phyloP scores from a whole-genome alignment of 116 monocot genomes.

The Papilionanthe hybrid region DNA sequence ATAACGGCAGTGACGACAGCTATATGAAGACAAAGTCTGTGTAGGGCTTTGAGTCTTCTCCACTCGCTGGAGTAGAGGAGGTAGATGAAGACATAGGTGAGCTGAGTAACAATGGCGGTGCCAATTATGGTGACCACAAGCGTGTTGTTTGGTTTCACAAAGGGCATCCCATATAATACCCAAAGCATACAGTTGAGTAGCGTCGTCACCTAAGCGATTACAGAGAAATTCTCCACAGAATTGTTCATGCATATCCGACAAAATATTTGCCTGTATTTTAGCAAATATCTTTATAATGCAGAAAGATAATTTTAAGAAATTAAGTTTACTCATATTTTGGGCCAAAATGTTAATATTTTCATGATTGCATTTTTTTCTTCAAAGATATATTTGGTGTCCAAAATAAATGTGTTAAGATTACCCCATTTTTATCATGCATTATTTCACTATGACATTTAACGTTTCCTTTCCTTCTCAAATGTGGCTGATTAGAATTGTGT shows the following conservation, averaged over 20 bases:
- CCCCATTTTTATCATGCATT: too few species aligned
- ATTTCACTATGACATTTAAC: too few species aligned
- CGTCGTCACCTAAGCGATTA: conserved; percentile 34
- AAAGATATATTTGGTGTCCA: too few species aligned
- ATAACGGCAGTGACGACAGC: conserved; percentile 10
- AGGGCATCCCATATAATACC: conserved; percentile 38
- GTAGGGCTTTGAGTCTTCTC: conserved; percentile 12
- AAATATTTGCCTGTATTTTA: conserved; percentile 29
- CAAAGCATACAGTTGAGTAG: conserved; percentile 53
- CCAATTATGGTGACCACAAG: conserved; percentile 45
- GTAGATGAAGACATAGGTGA: conserved; percentile 33
- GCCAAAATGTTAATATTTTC: too few species aligned
- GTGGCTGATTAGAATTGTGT: too few species aligned
- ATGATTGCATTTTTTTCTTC: too few species aligned
- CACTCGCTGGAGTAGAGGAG: conserved; percentile 21
- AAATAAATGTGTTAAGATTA: too few species aligned
- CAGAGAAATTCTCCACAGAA: conserved; percentile 40
- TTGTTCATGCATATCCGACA: conserved; percentile 26
- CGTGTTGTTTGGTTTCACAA: conserved; percentile 37
- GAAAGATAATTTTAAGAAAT: too few species aligned
- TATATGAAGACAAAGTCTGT: conserved; percentile 20
- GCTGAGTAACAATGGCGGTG: conserved; percentile 25
- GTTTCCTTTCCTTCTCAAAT: too few species aligned
- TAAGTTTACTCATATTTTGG: too few species aligned
- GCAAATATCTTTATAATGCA: too few species aligned